phyloP scores from a whole-genome alignment of 768 basidiomycete species.

The Clitopilus passeckerianus region DNA sequence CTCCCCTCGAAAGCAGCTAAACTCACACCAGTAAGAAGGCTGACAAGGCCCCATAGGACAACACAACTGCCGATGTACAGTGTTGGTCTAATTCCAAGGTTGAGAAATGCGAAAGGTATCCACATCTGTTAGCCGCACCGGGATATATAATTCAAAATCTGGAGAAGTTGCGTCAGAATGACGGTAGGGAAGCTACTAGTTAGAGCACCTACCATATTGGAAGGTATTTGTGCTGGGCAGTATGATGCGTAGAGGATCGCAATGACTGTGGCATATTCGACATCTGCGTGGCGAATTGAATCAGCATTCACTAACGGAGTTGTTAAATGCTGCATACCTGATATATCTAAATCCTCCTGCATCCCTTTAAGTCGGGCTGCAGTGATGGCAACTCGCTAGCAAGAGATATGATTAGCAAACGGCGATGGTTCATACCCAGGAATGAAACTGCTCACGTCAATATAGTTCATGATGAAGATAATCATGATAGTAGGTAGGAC shows the following conservation, averaged over 20 bases:
- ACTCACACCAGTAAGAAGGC: conserved; percentile 55
- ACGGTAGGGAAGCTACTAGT: conserved; percentile 9
- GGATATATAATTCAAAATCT: conserved; percentile 55
- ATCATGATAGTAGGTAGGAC: conserved; percentile 53
- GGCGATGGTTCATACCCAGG: neutral
- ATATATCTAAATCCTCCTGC: conserved; percentile 41
- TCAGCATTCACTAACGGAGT: neutral
- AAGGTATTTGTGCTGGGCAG: conserved; percentile 60
- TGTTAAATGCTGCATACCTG: conserved; percentile 22
- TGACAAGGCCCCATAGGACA: conserved; percentile 58
- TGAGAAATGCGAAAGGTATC: neutral
- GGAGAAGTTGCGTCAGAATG: neutral
- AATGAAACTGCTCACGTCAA: conserved; percentile 40
- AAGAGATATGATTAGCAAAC: neutral
- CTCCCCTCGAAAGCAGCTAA: neutral
- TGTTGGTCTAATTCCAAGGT: conserved; percentile 43
- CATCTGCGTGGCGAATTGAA: conserved; percentile 23
- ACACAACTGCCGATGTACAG: conserved; percentile 58
- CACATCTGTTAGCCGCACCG: conserved; percentile 26
- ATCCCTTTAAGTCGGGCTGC: conserved; percentile 46
- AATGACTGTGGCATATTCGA: conserved; percentile 48
- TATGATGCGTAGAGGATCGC: conserved; percentile 56
- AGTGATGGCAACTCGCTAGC: conserved; percentile 42
- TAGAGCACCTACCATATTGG: conserved; percentile 72
- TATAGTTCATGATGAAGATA: conserved; percentile 65